Evolutionary conservation across 2,329 filamentous ascomycete species (phyloP).

Genomic region (Microthyrium microscopicum): DNA sequence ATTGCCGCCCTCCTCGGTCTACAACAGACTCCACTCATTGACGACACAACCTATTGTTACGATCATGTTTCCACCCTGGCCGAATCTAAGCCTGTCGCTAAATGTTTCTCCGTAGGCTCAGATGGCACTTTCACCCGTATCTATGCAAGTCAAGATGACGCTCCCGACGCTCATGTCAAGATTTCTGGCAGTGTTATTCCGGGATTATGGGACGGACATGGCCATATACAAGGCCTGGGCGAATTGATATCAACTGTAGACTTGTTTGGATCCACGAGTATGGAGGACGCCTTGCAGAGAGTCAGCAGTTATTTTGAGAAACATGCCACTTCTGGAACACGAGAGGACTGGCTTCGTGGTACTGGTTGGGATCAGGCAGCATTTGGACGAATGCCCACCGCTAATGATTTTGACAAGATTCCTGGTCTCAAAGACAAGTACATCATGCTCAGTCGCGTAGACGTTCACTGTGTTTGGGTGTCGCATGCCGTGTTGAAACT

Average conservation of each 20-base stretch:
- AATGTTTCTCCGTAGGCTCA: too few species aligned
- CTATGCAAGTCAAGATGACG: conserved; percentile 16
- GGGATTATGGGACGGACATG: conserved; percentile 55
- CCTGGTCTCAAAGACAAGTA: conserved; percentile 37
- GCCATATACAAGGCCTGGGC: conserved; percentile 48
- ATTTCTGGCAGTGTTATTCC: conserved; percentile 46
- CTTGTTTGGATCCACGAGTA: conserved; percentile 41
- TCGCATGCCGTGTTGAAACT: conserved; percentile 46
- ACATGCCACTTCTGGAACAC: conserved; percentile 36
- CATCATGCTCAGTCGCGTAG: conserved; percentile 53
- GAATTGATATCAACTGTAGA: conserved; percentile 51
- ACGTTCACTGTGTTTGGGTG: conserved; percentile 55
- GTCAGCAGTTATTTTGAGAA: conserved; percentile 34
- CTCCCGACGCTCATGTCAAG: conserved; percentile 17
- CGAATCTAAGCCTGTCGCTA: too few species aligned
- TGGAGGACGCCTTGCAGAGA: conserved; percentile 37
- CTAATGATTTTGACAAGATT: conserved; percentile 40
- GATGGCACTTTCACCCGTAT: too few species aligned
- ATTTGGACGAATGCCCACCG: conserved; percentile 48
- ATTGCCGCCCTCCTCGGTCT: too few species aligned
- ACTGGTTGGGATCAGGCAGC: conserved; percentile 55
- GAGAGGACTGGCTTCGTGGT: conserved; percentile 45
- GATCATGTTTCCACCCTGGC: too few species aligned
- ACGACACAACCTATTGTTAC: too few species aligned
- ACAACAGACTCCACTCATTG: too few species aligned